These are phyloP conservation scores for Yamadazyma ubonensis DNA, from an alignment of 805 yeast genomes.

Conservation along the genomic window DNA sequence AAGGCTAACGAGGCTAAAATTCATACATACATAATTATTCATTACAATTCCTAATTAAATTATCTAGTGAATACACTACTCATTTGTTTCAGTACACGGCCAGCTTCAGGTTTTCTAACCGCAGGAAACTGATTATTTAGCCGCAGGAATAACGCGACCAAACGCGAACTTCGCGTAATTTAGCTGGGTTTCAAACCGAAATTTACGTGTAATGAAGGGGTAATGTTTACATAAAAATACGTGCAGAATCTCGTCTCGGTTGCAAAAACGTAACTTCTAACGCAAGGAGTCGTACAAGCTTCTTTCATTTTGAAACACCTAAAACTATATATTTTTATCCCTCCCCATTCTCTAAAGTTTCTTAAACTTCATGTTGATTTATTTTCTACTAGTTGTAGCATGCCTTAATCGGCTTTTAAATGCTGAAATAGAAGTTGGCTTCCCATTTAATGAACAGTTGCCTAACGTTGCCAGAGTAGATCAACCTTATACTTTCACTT, in stretches of 20 bases:
- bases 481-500: conserved; percentile 57
- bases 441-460: conserved; percentile 78
- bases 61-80: too few species aligned
- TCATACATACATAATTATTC: too few species aligned
- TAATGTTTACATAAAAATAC: conserved; percentile 5
- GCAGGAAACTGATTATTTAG: too few species aligned
- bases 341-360: conserved; percentile 6
- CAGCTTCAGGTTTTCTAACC: too few species aligned
- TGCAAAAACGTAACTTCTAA: background rate
- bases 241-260: conserved; percentile 1
- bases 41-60: too few species aligned
- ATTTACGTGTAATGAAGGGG: conserved; percentile 8
- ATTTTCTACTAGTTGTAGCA: conserved; percentile 12
- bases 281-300: background rate
- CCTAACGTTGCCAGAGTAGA: conserved; percentile 85
- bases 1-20: too few species aligned
- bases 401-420: conserved; percentile 3
- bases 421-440: conserved; percentile 59
- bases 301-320: conserved; percentile 1
- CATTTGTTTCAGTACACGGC: too few species aligned
- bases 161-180: conserved; percentile 1
- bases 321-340: conserved; percentile 1
- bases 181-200: conserved; percentile 3
- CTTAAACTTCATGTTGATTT: conserved; percentile 7
- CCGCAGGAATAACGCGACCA: background rate